Base-by-base conservation (phyloP, 306 rosid species). In the Cercis canadensis region DNA sequence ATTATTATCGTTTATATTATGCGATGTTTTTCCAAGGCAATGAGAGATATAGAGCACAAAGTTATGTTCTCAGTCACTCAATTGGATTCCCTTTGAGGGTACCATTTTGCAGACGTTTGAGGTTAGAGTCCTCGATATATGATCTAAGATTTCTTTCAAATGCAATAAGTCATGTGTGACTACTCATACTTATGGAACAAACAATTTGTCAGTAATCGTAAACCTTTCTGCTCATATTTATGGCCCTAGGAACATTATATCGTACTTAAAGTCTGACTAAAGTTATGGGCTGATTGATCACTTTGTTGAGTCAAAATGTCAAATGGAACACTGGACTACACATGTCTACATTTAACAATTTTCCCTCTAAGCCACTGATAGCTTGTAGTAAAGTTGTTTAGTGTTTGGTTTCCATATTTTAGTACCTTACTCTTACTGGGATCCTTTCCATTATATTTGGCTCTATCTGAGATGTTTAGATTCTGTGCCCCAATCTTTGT, bases 11-110 rank as follows among this genome's bases (percentile, higher is more conserved):
- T 24, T 24, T 24, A 44, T 50, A 50, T 33, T 34, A 11, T 60
- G 33, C 53, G 15, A 31, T 56, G 51, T 10, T 37, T 54, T 56
- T 65, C 62, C 29, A 24, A 1, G 29, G 29, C 29, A 24, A 24
- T 3, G 29, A 24, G 29, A 24, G 29, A 24, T 24, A 3, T 24
- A 24, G 29, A 24, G 29, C 29, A 24, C 3, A 24, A 24, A 3
- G 10, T 67, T 73, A 34, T 62, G 46, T 59, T 67, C 57, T 72
- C 8, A 66, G 52, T 58, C n/a, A 57, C 19, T n/a, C n/a, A n/a
- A n/a, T n/a, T n/a, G n/a, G 49, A 69, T 19, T 69, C 47, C 55
- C 8, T 37, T 7, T 15, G 44, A 39, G 33, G 36, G 33, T 5
- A 18, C 36, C 11, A 6, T 36, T 41, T 12, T 34, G 18, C 43